phyloP scores from a whole-genome alignment of 345 rosid species.

The Eucalyptus marginata region DNA sequence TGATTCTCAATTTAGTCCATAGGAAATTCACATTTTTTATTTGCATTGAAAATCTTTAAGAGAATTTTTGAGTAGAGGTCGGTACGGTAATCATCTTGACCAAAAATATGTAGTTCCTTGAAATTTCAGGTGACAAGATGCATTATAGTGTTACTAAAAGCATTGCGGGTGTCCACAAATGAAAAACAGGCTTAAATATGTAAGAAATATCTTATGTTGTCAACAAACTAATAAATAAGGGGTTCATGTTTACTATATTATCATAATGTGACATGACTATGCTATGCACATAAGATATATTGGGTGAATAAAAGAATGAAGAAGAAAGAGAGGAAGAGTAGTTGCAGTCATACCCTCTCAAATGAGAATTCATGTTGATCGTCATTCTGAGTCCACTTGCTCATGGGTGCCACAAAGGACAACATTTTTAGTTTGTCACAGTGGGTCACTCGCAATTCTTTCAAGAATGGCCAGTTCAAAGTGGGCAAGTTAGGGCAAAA shows the following conservation, averaged over 20 bases:
- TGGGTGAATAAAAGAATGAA: neutral
- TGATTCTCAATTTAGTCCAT: too few species aligned
- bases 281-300: neutral
- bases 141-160: neutral
- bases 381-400: fast-evolving
- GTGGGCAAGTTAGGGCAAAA: neutral
- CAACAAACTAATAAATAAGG: fast-evolving
- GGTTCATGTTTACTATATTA: neutral
- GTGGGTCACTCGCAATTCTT: neutral
- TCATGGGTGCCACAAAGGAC: neutral
- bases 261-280: neutral
- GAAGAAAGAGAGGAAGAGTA: neutral
- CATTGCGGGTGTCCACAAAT: neutral
- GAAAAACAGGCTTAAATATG: neutral
- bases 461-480: neutral
- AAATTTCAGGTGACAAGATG: too few species aligned
- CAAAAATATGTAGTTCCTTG: too few species aligned
- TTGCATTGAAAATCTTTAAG: fast-evolving
- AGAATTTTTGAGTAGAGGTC: too few species aligned
- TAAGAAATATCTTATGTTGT: neutral
- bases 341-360: neutral
- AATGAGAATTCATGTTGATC: neutral
- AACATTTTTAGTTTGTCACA: neutral
- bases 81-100: fast-evolving
- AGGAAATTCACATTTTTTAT: too few species aligned